Percentiles rank a stretch among this genome's conserved stretches.
These are phyloP conservation scores for Lactarius hengduanensis DNA, from an alignment of 768 basidiomycete genomes.

Conservation along the genomic window DNA sequence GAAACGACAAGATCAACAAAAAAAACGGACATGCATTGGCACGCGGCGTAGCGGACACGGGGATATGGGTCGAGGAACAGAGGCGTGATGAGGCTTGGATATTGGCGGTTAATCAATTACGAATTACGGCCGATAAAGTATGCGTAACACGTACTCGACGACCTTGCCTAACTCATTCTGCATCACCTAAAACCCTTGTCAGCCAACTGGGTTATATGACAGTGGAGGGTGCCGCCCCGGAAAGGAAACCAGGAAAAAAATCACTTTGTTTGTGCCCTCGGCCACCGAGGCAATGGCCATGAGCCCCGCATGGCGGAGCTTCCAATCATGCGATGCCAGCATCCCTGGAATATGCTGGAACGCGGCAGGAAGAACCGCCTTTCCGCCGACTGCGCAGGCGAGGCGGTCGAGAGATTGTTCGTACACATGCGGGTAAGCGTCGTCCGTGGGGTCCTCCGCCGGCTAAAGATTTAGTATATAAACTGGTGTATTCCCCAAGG, in stretches of 20 bases:
- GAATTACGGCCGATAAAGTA: not conserved
- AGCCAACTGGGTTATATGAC: slow-evolving; percentile 1
- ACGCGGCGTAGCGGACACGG: slow-evolving; percentile 69
- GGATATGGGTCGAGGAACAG: slow-evolving; percentile 81
- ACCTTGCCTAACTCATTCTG: slow-evolving; percentile 79
- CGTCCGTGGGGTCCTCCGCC: slow-evolving; percentile 59
- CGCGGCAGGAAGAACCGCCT: slow-evolving; percentile 70
- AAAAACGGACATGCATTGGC: slow-evolving; percentile 72
- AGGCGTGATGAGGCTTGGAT: slow-evolving; percentile 63
- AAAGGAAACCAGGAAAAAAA: slow-evolving; percentile 8
- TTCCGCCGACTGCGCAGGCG: slow-evolving; percentile 77
- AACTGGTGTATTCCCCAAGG: not conserved
- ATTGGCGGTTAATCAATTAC: not conserved
- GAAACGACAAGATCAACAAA: slow-evolving; percentile 2
- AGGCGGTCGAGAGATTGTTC: slow-evolving; percentile 83
- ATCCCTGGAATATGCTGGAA: slow-evolving; percentile 84
- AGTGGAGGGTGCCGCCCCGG: not conserved
- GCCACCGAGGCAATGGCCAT: slow-evolving; percentile 86
- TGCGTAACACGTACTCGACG: slow-evolving; percentile 56
- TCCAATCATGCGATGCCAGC: slow-evolving; percentile 81
- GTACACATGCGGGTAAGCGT: slow-evolving; percentile 69
- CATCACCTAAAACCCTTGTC: slow-evolving; percentile 53
- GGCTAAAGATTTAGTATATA: slow-evolving; percentile 43
- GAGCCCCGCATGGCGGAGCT: slow-evolving; percentile 77
- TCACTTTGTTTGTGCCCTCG: slow-evolving; percentile 75